Percentiles rank a stretch among this genome's conserved stretches.
These are phyloP conservation scores for Marasmius fiardii DNA, from an alignment of 1,284 basidiomycete species.

Conservation along the genomic window DNA sequence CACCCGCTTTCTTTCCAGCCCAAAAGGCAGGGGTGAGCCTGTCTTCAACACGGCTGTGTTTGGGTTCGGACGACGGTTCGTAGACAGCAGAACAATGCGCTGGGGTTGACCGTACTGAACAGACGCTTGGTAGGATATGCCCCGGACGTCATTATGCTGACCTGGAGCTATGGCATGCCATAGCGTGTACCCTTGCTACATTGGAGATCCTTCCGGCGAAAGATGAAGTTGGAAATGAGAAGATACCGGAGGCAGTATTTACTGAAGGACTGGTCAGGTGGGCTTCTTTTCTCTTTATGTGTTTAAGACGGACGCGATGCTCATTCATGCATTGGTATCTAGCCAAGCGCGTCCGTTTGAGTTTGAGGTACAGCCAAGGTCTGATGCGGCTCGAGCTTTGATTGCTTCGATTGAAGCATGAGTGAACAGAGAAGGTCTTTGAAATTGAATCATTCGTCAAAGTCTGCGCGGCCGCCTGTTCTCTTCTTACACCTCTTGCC, in stretches of 20 bases:
- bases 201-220: neutral
- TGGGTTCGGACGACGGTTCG: constrained; percentile 5
- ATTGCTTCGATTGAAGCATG: too few species aligned
- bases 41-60: neutral
- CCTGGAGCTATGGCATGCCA: neutral
- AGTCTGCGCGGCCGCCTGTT: too few species aligned
- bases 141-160: neutral
- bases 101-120: too few species aligned
- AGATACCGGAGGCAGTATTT: neutral
- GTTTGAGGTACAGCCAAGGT: too few species aligned
- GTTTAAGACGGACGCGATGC: too few species aligned
- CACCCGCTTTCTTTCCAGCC: neutral
- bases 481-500: too few species aligned
- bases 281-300: too few species aligned
- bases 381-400: too few species aligned
- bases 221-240: neutral
- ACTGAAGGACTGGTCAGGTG: neutral
- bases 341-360: too few species aligned
- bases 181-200: neutral
- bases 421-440: too few species aligned
- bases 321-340: too few species aligned
- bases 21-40: constrained; percentile 4
- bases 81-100: neutral
- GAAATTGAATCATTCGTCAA: too few species aligned
- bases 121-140: neutral